Evolutionary conservation across 2,329 filamentous ascomycete species (phyloP).

Genomic region (Huntiella omanensis): DNA sequence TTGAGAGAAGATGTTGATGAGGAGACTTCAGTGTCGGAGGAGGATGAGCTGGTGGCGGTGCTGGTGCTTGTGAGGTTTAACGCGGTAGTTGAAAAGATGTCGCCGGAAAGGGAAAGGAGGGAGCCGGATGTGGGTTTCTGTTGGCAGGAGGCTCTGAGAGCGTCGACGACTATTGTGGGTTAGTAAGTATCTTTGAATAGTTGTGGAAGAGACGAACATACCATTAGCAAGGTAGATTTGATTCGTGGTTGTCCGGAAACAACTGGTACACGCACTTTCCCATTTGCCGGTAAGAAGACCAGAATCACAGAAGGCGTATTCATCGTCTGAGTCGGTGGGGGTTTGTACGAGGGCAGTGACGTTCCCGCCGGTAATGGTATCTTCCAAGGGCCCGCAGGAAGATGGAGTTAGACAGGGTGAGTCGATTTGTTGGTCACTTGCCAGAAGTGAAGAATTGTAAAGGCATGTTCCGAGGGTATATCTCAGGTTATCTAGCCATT

Average conservation of each 20-base stretch:
- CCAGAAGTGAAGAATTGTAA: slow-evolving; percentile 20
- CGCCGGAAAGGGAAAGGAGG: slow-evolving; percentile 23
- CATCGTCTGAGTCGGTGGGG: slow-evolving; percentile 13
- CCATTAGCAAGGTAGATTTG: slow-evolving; percentile 31
- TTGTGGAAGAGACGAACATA: slow-evolving; percentile 17
- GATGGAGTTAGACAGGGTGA: slow-evolving; percentile 26
- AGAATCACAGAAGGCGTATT: slow-evolving; percentile 24
- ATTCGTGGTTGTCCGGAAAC: slow-evolving; percentile 22
- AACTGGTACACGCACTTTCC: slow-evolving; percentile 23
- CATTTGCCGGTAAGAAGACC: slow-evolving; percentile 16
- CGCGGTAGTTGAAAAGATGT: slow-evolving; percentile 21
- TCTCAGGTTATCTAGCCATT: slow-evolving; percentile 27
- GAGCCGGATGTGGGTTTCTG: slow-evolving; percentile 23
- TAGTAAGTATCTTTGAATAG: slow-evolving; percentile 6
- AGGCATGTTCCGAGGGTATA: slow-evolving; percentile 30
- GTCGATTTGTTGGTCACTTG: slow-evolving; percentile 16
- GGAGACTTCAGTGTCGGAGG: slow-evolving; percentile 14
- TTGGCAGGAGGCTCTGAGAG: slow-evolving; percentile 28
- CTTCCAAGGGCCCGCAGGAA: slow-evolving; percentile 23
- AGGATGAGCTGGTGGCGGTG: slow-evolving; percentile 15
- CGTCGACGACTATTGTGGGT: slow-evolving; percentile 24
- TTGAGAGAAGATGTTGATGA: slow-evolving; percentile 20
- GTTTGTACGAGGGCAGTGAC: slow-evolving; percentile 12
- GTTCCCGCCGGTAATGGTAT: slow-evolving; percentile 19
- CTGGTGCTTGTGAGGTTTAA: slow-evolving; percentile 20